Evolutionary conservation across 768 basidiomycete species (phyloP), one percentile per base, ranked within the genome.

Genomic region (Phlebiopsis flavidoalba): DNA sequence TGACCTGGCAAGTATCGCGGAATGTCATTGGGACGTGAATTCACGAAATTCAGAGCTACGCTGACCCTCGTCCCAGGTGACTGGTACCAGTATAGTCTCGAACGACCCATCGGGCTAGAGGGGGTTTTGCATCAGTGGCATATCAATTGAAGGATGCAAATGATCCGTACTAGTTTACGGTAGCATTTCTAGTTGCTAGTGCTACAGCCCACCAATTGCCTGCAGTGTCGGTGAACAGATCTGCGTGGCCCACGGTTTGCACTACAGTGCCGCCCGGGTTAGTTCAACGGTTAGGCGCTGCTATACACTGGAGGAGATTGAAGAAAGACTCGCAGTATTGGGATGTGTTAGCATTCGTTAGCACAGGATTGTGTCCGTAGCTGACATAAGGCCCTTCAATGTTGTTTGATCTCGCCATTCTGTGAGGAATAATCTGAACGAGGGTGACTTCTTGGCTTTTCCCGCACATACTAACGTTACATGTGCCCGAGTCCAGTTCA

Each of bases 211-310:
- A 59, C 46, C 46, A 57, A 24, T 61, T 46, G 19, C 54, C 46
- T 19, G 43, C 33, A 50, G 51, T 33, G 21, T 56, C 54, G 11
- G 45, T 49, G 48, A 61, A 61, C 8, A 61, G 15, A 21, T 61
- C 60, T 15, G 60, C 60, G 31, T 61, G 60, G 5, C 60, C 60
- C 19, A 61, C 51, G 5, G 60, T 61, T 24, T 61, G 60, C 5
- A 61, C 48, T 61, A n/a, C 5, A n/a, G 36, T 19, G 11, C 15
- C n/a, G 5, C n/a, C 8, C n/a, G n/a, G 5, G 19, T n/a, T 37
- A 8, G 40, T 21, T 10, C 1, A 19, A 36, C 24, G 26, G 26
- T 53, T 8, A 54, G 5, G 2, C 11, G 40, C 8, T 11, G 56
- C 6, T 12, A 57, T 43, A 43, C 17, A 12, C 17, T 12, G 40